A percentile compares a stretch with the other conserved stretches of the same genome.
Conservation (phyloP, 352 stramenopile genomes). For the Saprolegnia diclina region DNA sequence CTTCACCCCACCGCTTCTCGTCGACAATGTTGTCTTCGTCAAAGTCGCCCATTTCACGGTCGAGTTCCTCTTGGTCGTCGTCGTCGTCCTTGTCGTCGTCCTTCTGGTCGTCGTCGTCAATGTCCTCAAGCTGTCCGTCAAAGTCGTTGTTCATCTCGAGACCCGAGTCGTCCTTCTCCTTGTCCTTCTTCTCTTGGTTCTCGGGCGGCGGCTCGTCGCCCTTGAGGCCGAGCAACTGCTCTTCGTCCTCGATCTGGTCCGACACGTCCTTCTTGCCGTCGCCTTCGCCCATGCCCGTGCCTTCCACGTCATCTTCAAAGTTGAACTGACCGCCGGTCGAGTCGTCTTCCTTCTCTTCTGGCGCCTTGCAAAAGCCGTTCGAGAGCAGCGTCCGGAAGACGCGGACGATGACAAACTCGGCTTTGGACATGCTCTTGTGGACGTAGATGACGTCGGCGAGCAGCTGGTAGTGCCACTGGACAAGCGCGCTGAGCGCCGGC, state of each 20-base stretch:
- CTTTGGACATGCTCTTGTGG: slow-evolving; percentile 91
- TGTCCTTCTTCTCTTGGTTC: slow-evolving; percentile 74
- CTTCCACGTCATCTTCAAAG: slow-evolving; percentile 98
- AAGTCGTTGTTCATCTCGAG: slow-evolving; percentile 99
- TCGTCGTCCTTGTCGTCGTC: slow-evolving; percentile 69
- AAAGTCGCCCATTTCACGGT: slow-evolving; percentile 98
- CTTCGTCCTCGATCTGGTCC: slow-evolving; percentile 99
- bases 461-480: slow-evolving; percentile 65
- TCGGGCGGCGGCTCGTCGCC: slow-evolving; percentile 84
- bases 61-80: slow-evolving; percentile 92
- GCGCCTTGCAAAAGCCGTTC: slow-evolving; percentile 91
- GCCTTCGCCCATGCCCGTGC: slow-evolving; percentile 99
- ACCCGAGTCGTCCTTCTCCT: slow-evolving; percentile 94
- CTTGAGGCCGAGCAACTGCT: slow-evolving; percentile 98
- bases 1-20: slow-evolving; percentile 98
- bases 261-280: slow-evolving; percentile 99
- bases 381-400: slow-evolving; percentile 96
- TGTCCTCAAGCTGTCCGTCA: slow-evolving; percentile 97
- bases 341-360: slow-evolving; percentile 54
- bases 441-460: slow-evolving; percentile 70
- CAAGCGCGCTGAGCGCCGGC: slow-evolving; percentile 50
- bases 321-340: slow-evolving; percentile 86
- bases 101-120: slow-evolving; percentile 86
- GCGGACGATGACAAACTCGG: slow-evolving; percentile 93
- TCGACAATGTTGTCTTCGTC: slow-evolving; percentile 98